Percentiles rank a stretch among this genome's conserved stretches.
phyloP scores from a whole-genome alignment of 306 rosid species.

The Medicago ruthenica region DNA sequence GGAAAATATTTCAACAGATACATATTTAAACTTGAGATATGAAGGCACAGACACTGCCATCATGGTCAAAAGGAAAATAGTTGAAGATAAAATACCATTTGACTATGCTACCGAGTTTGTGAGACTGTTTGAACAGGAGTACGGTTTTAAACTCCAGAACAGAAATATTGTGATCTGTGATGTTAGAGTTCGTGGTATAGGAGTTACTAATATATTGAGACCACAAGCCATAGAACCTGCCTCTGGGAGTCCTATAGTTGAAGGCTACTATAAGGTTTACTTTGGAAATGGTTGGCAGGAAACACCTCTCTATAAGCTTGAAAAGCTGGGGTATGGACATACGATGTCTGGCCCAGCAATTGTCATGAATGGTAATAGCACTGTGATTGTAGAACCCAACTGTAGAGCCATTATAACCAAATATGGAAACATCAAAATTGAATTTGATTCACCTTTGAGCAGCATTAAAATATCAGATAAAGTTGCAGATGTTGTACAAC shows the following conservation, averaged over 20 bases:
- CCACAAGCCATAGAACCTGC: constrained; percentile 59
- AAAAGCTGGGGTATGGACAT: constrained; percentile 73
- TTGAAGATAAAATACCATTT: constrained; percentile 48
- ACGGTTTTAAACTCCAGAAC: constrained; percentile 80
- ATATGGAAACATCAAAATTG: constrained; percentile 82
- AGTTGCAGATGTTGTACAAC: constrained; percentile 89
- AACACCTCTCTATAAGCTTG: constrained; percentile 85
- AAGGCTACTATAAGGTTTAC: constrained; percentile 80
- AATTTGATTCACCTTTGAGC: constrained; percentile 64
- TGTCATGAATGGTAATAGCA: constrained; percentile 94
- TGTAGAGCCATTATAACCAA: constrained; percentile 80
- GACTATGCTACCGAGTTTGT: constrained; percentile 75
- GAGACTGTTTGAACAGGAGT: constrained; percentile 82
- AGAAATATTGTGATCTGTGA: constrained; percentile 79
- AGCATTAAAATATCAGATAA: constrained; percentile 60
- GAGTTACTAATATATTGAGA: constrained; percentile 88
- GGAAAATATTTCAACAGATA: constrained; percentile 68
- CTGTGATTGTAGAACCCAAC: constrained; percentile 85
- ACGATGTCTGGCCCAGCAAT: constrained; percentile 75
- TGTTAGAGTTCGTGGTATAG: constrained; percentile 83
- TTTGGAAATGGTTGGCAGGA: constrained; percentile 85
- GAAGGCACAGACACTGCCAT: constrained; percentile 95
- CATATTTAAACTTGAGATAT: constrained; percentile 87
- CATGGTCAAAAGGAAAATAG: constrained; percentile 71
- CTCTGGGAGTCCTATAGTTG: constrained; percentile 60